Evolutionary conservation across 306 rosid species (phyloP), one percentile per base, ranked within the genome.

Genomic region (Cucumis hystrix): DNA sequence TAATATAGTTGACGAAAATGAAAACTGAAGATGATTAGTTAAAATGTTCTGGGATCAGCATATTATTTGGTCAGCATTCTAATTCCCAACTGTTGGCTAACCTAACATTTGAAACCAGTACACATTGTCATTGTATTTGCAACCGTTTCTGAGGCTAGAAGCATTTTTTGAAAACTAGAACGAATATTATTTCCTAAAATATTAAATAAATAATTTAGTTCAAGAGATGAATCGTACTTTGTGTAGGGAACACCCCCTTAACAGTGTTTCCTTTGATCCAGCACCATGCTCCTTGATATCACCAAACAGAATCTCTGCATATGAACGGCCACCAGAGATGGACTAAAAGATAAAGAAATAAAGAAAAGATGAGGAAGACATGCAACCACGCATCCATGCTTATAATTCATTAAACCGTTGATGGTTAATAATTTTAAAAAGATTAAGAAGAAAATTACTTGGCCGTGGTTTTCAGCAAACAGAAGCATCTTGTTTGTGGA

Each of bases 381-480:
- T 40, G 4, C 39, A 17, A 79, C 60, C 52, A 61, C 45, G 65
- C 47, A 60, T 9, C 47, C 4, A 45, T 51, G 41, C 49, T 40
- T 47, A 11, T 62, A 75, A 35, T 60, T 56, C n/a, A 65, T 77
- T n/a, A 72, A 35, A 47, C 55, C 17, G 8, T n/a, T 23, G 60
- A 49, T 47, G 11, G 2, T 21, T 54, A 16, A 56, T 62, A 62
- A 55, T 62, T 13, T 14, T 54, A 40, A 51, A 79, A 75, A 28
- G 14, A 47, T 37, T 76, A 45, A 77, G 63, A 55, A 14, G 28
- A 33, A n/a, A 17, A 56, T 18, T 88, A 90, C 98, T 89, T 95
- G 98, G 86, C 87, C 92, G 85, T 95, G 96, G 81, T 92, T 95
- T 89, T 95, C 98, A 63, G 96, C 88, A 39, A 92, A 92, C 74